Evolutionary conservation across 495 filamentous ascomycete species (phyloP), one percentile per base, ranked within the genome.

Genomic region (Neohortaea acidophila): DNA sequence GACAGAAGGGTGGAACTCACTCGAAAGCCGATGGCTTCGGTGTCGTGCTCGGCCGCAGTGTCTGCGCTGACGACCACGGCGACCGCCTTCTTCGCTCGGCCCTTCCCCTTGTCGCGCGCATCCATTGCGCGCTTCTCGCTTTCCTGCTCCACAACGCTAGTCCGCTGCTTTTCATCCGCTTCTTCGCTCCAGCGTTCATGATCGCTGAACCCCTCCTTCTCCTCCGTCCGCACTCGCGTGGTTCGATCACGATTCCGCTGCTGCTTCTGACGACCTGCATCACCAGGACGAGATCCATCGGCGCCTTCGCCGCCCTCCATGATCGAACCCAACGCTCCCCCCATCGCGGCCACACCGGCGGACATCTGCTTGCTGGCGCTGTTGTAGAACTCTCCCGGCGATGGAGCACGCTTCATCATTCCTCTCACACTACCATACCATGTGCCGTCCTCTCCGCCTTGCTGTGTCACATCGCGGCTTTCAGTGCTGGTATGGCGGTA

Each of bases 21-120:
- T 45, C 57, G 68, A 59, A 73, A 68, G 10, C 63, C 71, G 34
- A 57, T 55, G 4, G 75, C 77, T 12, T 68, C 60, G 38, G 76
- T 38, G 20, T 48, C 46, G 14, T 50, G 68, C 31, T 73, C 63
- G 7, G 65, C 53, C 17, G 60, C 63, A 8, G 70, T 63, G 36
- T 84, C 80, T 8, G 84, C 84, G 36, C 81, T 86, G 11, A 94
- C 69, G 26, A 93, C 79, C 54, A 94, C 74, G 2, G 73, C 84
- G 13, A 92, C 80, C 9, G 75, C 81, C 61, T 79, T 92, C 42
- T 75, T 72, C 43, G 63, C 67, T 37, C 62, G 32, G 13, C 33
- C 33, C 39, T 66, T 48, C 42, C 42, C 56, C 45, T 61, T 59
- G 29, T 57, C 55, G 47, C 36, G 25, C 28, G 27, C 38, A 17